Conservation (phyloP, 345 rosid genomes). For the Punica granatum region DNA sequence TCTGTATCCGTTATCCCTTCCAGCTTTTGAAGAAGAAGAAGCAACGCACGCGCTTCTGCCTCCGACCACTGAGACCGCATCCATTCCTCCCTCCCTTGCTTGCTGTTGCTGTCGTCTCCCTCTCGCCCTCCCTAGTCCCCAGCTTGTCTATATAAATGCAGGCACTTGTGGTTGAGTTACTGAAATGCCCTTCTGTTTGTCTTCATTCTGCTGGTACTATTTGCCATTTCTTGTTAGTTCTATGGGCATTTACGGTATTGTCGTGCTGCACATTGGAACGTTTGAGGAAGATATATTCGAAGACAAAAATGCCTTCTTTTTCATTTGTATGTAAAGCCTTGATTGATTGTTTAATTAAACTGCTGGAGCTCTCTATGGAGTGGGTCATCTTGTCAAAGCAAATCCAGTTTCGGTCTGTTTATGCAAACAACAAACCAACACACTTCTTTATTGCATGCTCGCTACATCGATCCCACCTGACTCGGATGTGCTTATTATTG, state of each 20-base stretch:
- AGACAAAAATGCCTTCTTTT: no score
- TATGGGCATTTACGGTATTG: no score
- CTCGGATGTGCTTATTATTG: neutral
- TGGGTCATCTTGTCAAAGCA: no score
- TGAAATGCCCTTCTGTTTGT: neutral
- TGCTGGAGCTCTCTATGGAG: no score
- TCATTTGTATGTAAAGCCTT: no score
- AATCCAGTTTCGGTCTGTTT: neutral
- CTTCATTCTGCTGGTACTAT: neutral
- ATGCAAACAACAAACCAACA: neutral
- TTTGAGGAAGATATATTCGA: no score
- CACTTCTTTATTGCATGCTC: neutral
- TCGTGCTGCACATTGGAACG: no score
- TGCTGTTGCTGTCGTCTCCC: neutral
- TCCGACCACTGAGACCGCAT: constrained; percentile 4
- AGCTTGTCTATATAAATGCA: neutral
- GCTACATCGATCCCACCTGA: neutral
- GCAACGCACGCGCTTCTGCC: constrained; percentile 4
- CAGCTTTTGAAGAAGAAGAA: neutral
- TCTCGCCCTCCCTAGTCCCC: neutral
- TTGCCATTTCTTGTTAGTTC: neutral
- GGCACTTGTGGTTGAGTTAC: neutral
- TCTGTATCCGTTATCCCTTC: neutral
- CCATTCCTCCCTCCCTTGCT: neutral
- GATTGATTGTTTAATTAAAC: no score